Base-by-base conservation (phyloP, 495 filamentous ascomycete genomes). In the Penicillium arizonense region DNA sequence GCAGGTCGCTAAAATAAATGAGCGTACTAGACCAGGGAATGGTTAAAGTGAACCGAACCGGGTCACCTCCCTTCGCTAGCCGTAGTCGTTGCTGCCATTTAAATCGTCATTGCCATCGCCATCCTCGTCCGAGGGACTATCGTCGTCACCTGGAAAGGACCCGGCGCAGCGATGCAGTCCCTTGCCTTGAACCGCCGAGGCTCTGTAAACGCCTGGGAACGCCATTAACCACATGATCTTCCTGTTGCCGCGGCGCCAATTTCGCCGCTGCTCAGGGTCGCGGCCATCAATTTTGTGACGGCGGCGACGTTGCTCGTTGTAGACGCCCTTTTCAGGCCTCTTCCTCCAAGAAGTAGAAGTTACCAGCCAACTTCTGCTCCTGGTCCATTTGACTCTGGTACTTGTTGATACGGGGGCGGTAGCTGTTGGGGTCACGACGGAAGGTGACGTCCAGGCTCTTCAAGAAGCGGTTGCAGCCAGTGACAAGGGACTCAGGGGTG, bases 321-420 rank as follows among this genome's bases (percentile, higher is more conserved):
- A 62, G 60, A 83, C 60, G 76, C 75, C 80, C 76, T 77, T 73
- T 86, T 93, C 81, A 93, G 77, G 77, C 86, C 71, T 90, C 84
- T 61, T 96, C 91, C 70, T 96, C 91, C 69, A 96, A 71, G 88
- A 96, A 96, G 87, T 94, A 96, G 77, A 87, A 97, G 74, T 97
- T 97, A 56, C 94, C 94, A 57, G 68, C 75, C 61, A 91, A 60
- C 82, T 98, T 98, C 79, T 98, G 94, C 65, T 97, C 94, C 68
- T 96, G 91, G 70, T 98, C 94, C 58, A 96, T 77, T 74, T 97
- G 95, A 68, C 87, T 91, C 69, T 96, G 85, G 61, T 84, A 75
- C 82, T 98, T 98, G 83, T 98, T 98, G 82, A 98, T 98, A 70
- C 95, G 88, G 37, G 95, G 94, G 30, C 94, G 83, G 78, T 83